Conservation (phyloP, 2,329 filamentous ascomycete genomes). For the Colletotrichum lindemuthianum region DNA sequence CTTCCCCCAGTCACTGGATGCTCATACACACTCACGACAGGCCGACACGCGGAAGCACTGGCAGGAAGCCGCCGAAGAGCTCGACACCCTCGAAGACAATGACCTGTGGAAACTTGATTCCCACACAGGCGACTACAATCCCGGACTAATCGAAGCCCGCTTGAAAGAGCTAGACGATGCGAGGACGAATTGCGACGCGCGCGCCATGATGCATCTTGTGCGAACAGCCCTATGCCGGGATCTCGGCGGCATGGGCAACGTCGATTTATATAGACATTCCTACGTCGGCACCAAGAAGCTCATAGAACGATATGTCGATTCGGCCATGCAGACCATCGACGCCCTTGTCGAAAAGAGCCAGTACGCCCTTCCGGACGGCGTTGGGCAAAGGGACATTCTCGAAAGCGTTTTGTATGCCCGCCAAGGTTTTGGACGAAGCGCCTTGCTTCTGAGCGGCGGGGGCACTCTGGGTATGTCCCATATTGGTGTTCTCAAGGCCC, state of each 20-base stretch:
- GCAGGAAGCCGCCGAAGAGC: conserved; percentile 77
- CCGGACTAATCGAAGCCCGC: conserved; percentile 73
- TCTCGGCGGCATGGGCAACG: conserved; percentile 86
- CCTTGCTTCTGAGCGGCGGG: conserved; percentile 83
- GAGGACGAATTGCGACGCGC: conserved; percentile 75
- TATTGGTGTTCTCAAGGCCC: conserved; percentile 84
- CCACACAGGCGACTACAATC: conserved; percentile 74
- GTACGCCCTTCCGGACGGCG: conserved; percentile 56
- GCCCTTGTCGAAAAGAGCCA: conserved; percentile 72
- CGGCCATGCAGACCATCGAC: conserved; percentile 78
- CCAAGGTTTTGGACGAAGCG: conserved; percentile 86
- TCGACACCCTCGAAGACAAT: conserved; percentile 83
- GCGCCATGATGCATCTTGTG: conserved; percentile 81
- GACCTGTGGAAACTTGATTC: conserved; percentile 81
- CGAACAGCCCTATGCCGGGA: conserved; percentile 83
- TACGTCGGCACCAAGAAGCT: conserved; percentile 87
- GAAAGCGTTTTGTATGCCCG: conserved; percentile 77
- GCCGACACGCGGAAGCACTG: conserved; percentile 77
- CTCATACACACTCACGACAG: conserved; percentile 49
- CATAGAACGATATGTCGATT: conserved; percentile 88
- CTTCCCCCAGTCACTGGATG: no score
- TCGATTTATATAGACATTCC: conserved; percentile 83
- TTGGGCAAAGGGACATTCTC: conserved; percentile 69
- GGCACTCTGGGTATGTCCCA: conserved; percentile 94
- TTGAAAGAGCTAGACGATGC: conserved; percentile 80